Evolutionary conservation across 2,329 filamentous ascomycete genomes (phyloP).

Genomic region (Cordyceps farinosa): DNA sequence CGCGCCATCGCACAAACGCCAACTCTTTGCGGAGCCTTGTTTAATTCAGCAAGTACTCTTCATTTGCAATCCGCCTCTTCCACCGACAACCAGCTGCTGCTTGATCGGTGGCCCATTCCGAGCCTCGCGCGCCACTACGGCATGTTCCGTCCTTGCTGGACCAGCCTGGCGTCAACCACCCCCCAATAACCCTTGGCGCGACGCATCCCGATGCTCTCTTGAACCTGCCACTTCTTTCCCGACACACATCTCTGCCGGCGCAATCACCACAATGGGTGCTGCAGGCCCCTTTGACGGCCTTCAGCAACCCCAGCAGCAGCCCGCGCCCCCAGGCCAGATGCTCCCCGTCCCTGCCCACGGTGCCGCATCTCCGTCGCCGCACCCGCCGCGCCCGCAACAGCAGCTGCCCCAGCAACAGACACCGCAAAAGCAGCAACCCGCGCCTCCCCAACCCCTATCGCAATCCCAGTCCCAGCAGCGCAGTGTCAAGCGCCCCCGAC

Average conservation of each 20-base stretch:
- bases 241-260: not conserved
- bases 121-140: not conserved
- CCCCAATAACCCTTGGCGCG: not conserved
- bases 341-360: conserved; percentile 5
- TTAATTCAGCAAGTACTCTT: not conserved
- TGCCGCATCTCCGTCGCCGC: not conserved
- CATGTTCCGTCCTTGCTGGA: conserved; percentile 8
- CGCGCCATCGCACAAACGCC: not conserved
- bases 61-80: not conserved
- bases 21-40: too few relatives aligned
- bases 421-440: conserved; percentile 19
- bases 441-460: conserved; percentile 17
- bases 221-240: not conserved
- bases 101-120: not conserved
- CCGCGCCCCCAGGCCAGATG: not conserved
- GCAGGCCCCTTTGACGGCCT: conserved; percentile 1
- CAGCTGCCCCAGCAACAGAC: conserved; percentile 1
- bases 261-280: conserved; percentile 7
- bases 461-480: conserved; percentile 31
- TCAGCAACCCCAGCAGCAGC: conserved; percentile 11
- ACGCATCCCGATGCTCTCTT: not conserved
- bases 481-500: conserved; percentile 51
- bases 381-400: conserved; percentile 2
- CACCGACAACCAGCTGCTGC: not conserved
- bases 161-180: not conserved